A percentile compares a stretch with the other conserved stretches of the same genome.
Conservation (phyloP, 2,329 filamentous ascomycete species). For the Exserohilum rostratum region DNA sequence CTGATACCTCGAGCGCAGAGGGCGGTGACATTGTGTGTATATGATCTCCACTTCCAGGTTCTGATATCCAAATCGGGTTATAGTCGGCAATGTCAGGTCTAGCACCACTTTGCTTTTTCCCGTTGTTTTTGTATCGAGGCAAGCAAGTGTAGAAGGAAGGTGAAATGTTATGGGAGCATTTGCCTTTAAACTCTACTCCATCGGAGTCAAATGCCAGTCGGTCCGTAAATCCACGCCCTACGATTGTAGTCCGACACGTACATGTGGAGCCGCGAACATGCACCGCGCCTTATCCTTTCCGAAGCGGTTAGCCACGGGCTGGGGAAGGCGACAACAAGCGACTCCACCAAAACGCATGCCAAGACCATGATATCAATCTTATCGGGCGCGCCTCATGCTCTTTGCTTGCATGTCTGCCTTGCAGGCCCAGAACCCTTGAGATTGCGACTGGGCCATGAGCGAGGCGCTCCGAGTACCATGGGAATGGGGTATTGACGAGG, state of each 20-base stretch:
- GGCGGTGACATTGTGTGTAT: slow-evolving; percentile 36
- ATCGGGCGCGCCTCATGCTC: slow-evolving; percentile 15
- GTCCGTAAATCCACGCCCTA: slow-evolving; percentile 27
- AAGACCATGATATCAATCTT: slow-evolving; percentile 10
- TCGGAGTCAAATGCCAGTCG: not conserved
- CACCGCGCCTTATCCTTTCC: slow-evolving; percentile 25
- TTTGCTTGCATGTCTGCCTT: slow-evolving; percentile 4
- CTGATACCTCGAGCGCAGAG: slow-evolving; percentile 50
- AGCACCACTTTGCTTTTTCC: not conserved
- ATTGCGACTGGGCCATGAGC: not conserved
- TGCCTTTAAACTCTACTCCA: slow-evolving; percentile 7
- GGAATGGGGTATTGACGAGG: not conserved
- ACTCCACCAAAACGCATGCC: slow-evolving; percentile 19
- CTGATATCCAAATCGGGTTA: not conserved
- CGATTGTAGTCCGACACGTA: slow-evolving; percentile 26
- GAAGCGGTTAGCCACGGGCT: slow-evolving; percentile 44
- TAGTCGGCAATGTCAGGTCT: not conserved
- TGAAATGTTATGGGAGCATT: not conserved
- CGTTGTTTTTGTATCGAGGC: not conserved
- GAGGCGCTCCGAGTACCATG: not conserved
- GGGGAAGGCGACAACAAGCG: slow-evolving; percentile 28
- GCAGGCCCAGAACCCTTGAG: not conserved
- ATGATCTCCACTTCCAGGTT: not conserved
- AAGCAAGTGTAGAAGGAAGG: not conserved
- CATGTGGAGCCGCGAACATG: slow-evolving; percentile 23